A percentile compares a stretch with the other conserved stretches of the same genome.
Evolutionary conservation across 163 green algal genomes (phyloP).

Genomic region (Scenedesmus sp.): DNA sequence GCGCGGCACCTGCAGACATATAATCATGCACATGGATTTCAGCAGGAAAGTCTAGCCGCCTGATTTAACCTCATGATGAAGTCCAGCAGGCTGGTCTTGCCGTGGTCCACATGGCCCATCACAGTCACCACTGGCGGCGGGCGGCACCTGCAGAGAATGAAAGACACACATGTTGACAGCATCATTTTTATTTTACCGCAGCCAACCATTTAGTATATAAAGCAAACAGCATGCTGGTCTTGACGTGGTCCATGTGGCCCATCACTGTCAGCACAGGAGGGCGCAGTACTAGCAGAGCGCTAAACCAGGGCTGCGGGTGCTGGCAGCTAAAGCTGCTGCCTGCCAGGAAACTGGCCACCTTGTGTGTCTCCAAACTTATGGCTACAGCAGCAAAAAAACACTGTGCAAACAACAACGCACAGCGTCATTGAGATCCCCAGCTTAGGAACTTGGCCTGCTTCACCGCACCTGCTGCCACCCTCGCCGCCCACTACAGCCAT

Average conservation of each 20-base stretch:
- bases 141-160: constrained; percentile 14
- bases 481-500: not conserved
- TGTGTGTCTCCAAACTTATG: no score
- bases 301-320: not conserved
- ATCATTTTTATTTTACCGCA: no score
- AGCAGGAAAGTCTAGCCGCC: not conserved
- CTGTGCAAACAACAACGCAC: constrained; percentile 1
- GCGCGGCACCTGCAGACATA: constrained; percentile 54
- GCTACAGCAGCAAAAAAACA: no score
- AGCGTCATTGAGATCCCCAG: constrained; percentile 80
- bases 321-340: no score
- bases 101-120: constrained; percentile 99
- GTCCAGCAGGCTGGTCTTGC: constrained; percentile 98
- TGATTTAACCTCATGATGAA: constrained; percentile 71
- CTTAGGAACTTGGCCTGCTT: constrained; percentile 78
- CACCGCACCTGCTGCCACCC: constrained; percentile 67
- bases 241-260: constrained; percentile 99
- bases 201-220: no score
- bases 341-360: no score
- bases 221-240: constrained; percentile 90
- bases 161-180: not conserved
- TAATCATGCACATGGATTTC: not conserved
- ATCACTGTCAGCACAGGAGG: constrained; percentile 98
- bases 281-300: constrained; percentile 49
- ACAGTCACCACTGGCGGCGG: constrained; percentile 96